These are phyloP conservation scores for Skeletonema menzelii DNA, from an alignment of 108 stramenopile genomes.

Conservation along the genomic window DNA sequence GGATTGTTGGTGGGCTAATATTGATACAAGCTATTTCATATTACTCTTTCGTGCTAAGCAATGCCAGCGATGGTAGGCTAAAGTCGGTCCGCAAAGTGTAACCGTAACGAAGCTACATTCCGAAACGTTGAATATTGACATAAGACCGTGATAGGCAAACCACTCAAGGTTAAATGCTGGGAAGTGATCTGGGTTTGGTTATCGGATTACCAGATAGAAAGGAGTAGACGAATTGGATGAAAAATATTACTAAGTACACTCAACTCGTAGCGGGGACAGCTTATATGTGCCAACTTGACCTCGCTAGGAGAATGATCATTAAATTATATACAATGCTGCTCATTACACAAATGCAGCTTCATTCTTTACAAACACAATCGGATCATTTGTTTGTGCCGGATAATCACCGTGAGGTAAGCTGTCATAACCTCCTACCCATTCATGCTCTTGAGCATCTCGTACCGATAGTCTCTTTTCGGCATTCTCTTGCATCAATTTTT, in stretches of 20 bases:
- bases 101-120: too few species aligned
- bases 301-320: too few species aligned
- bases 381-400: conserved; percentile 54
- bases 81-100: background rate
- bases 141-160: too few species aligned
- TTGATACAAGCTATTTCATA: conserved; percentile 33
- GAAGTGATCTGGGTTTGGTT: too few species aligned
- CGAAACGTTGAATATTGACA: too few species aligned
- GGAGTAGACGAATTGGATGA: too few species aligned
- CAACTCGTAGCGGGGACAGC: too few species aligned
- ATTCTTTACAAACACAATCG: conserved; percentile 38
- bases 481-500: conserved; percentile 51
- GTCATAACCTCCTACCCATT: conserved; percentile 67
- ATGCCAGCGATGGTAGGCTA: background rate
- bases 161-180: too few species aligned
- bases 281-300: too few species aligned
- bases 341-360: background rate
- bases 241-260: too few species aligned
- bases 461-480: conserved; percentile 72
- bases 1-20: conserved; percentile 18
- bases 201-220: too few species aligned
- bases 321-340: background rate
- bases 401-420: conserved; percentile 63
- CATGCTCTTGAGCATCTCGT: conserved; percentile 75
- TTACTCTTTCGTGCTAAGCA: conserved; percentile 3